phyloP scores from a whole-genome alignment of 805 yeast genomes.

The Metschnikowia hibisci region DNA sequence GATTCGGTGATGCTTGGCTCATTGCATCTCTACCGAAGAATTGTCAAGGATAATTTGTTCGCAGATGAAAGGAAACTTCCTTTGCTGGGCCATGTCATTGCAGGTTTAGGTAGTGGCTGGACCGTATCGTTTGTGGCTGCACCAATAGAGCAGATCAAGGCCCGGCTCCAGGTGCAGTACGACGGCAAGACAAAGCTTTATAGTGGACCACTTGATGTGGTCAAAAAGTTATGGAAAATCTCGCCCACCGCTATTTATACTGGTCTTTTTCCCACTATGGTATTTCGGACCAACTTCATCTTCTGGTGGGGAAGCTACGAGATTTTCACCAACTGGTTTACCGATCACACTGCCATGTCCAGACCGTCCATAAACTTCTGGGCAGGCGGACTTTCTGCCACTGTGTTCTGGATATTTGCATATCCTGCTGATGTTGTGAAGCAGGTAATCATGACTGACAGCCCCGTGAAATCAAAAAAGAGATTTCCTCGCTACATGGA shows the following conservation, averaged over 20 bases:
- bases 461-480: constrained; percentile 57
- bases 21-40: constrained; percentile 68
- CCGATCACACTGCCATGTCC: constrained; percentile 58
- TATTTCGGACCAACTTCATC: constrained; percentile 80
- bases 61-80: constrained; percentile 63
- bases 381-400: constrained; percentile 87
- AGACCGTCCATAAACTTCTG: constrained; percentile 77
- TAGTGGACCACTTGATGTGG: constrained; percentile 79
- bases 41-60: constrained; percentile 62
- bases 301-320: constrained; percentile 97
- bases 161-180: constrained; percentile 84
- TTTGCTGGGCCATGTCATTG: constrained; percentile 65
- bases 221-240: constrained; percentile 50
- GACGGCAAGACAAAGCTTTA: constrained; percentile 66
- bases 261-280: constrained; percentile 81
- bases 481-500: constrained; percentile 65
- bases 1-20: constrained; percentile 90
- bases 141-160: constrained; percentile 86
- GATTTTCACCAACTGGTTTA: constrained; percentile 65
- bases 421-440: constrained; percentile 88
- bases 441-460: constrained; percentile 79
- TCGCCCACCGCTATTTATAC: constrained; percentile 62
- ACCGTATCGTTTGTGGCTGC: constrained; percentile 96
- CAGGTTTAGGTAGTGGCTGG: constrained; percentile 83
- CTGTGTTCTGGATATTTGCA: constrained; percentile 85